phyloP scores from a whole-genome alignment of 257 asterid species.

The Solanum corneliomulleri region DNA sequence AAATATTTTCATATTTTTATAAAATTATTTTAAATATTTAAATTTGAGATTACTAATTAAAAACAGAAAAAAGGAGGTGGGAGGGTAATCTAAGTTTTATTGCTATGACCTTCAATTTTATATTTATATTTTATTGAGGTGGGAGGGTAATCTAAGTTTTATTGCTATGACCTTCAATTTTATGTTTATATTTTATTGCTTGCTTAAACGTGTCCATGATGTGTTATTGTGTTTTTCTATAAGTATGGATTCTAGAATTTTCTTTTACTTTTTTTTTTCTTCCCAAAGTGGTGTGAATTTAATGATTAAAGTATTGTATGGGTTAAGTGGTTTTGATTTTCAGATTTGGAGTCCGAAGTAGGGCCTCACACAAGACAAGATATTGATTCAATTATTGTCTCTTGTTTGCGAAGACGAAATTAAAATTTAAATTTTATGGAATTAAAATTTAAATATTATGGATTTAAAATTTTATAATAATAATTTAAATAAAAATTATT shows the following conservation, averaged over 20 bases:
- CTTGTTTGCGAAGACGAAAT: too few species aligned
- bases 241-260: not conserved
- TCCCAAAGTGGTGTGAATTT: not conserved
- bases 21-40: not conserved
- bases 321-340: not conserved
- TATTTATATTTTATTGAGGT: not conserved
- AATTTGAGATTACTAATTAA: not conserved
- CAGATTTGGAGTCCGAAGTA: not conserved
- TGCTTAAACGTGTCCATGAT: not conserved
- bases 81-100: not conserved
- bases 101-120: not conserved
- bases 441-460: too few species aligned
- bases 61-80: rapidly evolving
- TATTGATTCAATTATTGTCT: not conserved
- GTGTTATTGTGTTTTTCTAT: not conserved
- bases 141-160: not conserved
- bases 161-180: not conserved
- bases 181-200: not conserved
- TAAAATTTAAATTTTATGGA: too few species aligned
- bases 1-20: not conserved
- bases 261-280: not conserved
- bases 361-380: not conserved
- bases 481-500: too few species aligned
- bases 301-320: not conserved
- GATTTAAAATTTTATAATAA: too few species aligned